Conservation (phyloP, 495 filamentous ascomycete species). For the Hypoxylon fuscum region DNA sequence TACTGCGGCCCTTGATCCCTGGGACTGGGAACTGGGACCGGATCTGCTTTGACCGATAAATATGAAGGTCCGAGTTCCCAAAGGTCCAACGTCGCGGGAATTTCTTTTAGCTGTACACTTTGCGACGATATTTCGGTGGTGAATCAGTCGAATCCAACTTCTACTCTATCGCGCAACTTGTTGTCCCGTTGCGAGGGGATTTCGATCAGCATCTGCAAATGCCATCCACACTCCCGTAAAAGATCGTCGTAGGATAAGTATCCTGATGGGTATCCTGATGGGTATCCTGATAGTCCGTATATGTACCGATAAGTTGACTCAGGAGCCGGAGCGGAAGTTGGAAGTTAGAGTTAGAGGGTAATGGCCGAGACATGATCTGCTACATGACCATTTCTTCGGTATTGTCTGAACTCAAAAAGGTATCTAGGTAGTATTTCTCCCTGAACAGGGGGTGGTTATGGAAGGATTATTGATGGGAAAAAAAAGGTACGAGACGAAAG, state of each 20-base stretch:
- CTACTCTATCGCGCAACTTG: conserved; percentile 9
- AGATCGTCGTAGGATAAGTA: too few relatives aligned
- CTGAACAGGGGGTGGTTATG: conserved; percentile 29
- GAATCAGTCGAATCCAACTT: conserved; percentile 3
- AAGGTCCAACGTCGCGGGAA: too few relatives aligned
- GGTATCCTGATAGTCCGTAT: conserved; percentile 12
- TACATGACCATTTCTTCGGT: conserved; percentile 38
- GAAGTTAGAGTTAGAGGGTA: conserved; percentile 14
- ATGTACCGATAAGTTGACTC: conserved; percentile 5
- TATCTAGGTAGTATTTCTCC: conserved; percentile 22
- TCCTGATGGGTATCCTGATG: too few relatives aligned
- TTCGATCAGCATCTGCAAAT: conserved; percentile 31
- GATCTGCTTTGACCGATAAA: conserved; percentile 1
- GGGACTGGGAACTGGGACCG: too few relatives aligned
- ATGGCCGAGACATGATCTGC: conserved; percentile 40
- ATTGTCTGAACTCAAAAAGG: conserved; percentile 37
- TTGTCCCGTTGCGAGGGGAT: conserved; percentile 18
- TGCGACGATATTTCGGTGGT: too few relatives aligned
- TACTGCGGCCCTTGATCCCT: too few relatives aligned
- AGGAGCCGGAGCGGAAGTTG: conserved; percentile 13
- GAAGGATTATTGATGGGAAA: conserved; percentile 1
- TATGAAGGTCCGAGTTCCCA: neutral
- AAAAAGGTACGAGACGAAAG: conserved; percentile 36
- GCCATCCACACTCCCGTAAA: conserved; percentile 30
- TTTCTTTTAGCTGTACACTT: too few relatives aligned